Evolutionary conservation across 495 filamentous ascomycete genomes (phyloP).

Genomic region (Oidiodendron maius): DNA sequence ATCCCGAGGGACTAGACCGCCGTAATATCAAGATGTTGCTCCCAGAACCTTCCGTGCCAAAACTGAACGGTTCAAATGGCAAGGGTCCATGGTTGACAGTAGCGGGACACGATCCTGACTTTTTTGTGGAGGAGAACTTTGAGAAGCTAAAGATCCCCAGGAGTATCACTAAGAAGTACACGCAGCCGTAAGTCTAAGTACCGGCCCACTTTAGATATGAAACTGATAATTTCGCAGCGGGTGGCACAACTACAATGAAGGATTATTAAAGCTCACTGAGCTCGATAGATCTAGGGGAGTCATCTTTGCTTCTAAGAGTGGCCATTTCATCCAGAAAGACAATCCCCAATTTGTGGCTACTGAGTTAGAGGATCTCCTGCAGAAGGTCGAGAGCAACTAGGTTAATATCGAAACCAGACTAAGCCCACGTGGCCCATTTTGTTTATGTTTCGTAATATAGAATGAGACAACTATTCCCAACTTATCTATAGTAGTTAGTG

Average conservation of each 20-base stretch:
- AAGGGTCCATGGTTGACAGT: conserved; percentile 43
- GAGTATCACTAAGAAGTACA: conserved; percentile 6
- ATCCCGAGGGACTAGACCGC: conserved; percentile 49
- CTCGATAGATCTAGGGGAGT: conserved; percentile 35
- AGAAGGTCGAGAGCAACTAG: too few species aligned
- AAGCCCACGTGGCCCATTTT: too few species aligned
- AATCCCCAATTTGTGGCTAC: conserved; percentile 49
- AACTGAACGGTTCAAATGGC: conserved; percentile 32
- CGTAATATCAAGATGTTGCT: conserved; percentile 41
- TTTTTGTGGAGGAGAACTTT: conserved; percentile 47
- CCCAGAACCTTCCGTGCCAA: conserved; percentile 41
- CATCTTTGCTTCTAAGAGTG: conserved; percentile 45
- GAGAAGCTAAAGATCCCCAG: conserved; percentile 24
- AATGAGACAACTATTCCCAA: too few species aligned
- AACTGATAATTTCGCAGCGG: conserved; percentile 46
- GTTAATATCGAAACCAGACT: too few species aligned
- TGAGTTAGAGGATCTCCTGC: conserved; percentile 37
- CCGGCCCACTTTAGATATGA: conserved; percentile 24
- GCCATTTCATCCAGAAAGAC: conserved; percentile 60
- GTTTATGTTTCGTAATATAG: too few species aligned
- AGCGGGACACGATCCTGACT: conserved; percentile 55
- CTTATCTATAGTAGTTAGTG: too few species aligned
- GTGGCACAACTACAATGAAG: conserved; percentile 54
- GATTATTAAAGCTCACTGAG: conserved; percentile 40
- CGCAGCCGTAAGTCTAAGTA: conserved; percentile 11